phyloP scores from a whole-genome alignment of 768 basidiomycete genomes.

The Amanita polypyramis region DNA sequence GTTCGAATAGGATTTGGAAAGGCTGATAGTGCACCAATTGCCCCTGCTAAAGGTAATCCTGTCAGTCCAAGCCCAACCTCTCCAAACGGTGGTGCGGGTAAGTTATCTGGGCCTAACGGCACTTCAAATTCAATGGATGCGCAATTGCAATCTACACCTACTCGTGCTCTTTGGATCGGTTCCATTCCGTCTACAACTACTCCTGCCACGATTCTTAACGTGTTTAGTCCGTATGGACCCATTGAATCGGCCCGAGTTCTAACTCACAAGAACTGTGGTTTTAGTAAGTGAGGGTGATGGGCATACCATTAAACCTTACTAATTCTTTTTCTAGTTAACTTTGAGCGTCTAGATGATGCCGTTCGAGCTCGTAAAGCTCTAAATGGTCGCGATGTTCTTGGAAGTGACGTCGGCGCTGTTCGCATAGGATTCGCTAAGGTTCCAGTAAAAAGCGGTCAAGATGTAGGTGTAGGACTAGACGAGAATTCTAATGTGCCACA shows the following conservation, averaged over 20 bases:
- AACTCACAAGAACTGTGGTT: conserved; percentile 96
- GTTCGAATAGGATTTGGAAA: conserved; percentile 98
- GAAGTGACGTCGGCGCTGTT: conserved; percentile 93
- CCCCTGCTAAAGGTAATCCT: conserved; percentile 70
- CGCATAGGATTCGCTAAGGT: conserved; percentile 97
- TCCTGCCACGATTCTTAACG: conserved; percentile 86
- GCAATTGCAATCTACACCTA: conserved; percentile 84
- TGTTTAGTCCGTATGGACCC: conserved; percentile 95
- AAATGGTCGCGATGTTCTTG: conserved; percentile 92
- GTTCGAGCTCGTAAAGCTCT: conserved; percentile 91
- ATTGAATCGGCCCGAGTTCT: conserved; percentile 95
- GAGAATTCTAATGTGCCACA: conserved; percentile 61
- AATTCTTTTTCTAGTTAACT: conserved; percentile 60
- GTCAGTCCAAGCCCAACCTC: conserved; percentile 58
- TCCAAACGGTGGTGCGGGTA: conserved; percentile 37
- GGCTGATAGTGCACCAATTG: conserved; percentile 90
- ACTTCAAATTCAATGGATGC: conserved; percentile 67
- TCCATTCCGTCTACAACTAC: conserved; percentile 94
- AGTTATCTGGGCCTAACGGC: conserved; percentile 35
- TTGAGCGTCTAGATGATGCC: conserved; percentile 94
- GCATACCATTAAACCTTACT: conserved; percentile 4
- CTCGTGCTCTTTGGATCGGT: conserved; percentile 95
- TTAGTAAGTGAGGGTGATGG: conserved; percentile 40
- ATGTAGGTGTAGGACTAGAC: conserved; percentile 46
- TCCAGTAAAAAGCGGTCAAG: conserved; percentile 79